Evolutionary conservation across 1,139 yeast species (phyloP), one percentile per base, ranked within the genome.

Genomic region (Pichia inconspicua): DNA sequence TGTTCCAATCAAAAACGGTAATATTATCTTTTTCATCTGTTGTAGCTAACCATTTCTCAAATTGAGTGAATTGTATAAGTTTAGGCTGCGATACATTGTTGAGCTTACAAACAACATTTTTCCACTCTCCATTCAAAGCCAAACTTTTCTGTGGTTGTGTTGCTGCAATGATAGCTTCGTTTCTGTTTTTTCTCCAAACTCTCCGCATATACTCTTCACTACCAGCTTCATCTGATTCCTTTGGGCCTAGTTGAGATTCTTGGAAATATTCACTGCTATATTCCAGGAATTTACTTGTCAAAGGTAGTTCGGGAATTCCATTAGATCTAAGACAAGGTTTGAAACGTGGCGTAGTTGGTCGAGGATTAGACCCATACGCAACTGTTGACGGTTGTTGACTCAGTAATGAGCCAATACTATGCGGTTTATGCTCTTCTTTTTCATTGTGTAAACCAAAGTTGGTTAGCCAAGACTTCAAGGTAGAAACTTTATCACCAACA

Each of bases 251-350:
- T 62, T 92, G 97, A 0, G 99, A 97, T 61, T 90, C 97, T 61
- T 90, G 96, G 68, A 90, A 92, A 62, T 89, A 90, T 62, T 92
- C 98, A 54, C 86, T 73, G 59, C 92, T 80, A 71, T 89, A 92
- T 49, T 87, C 95, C 56, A 90, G 82, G 62, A 92, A 90, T 4
- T 83, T 82, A 22, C 95, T 84, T 15, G 74, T 72, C 25, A 82
- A 66, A 0, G 95, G 90, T 10, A 83, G 60, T n/a, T 66, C 67
- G 2, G 82, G 76, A 38, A 65, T 62, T 3, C 69, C 62, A 30
- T 56, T 49, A 10, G 54, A 52, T 41, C 53, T 69, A 55, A 54
- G 70, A 69, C 63, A 50, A 6, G 70, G 66, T 27, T 60, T 67
- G 55, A 72, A 82, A 43, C 84, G 68, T 8, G 82, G 79, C 1